Conservation (phyloP, 805 yeast species). For the Cyberlindnera xylosilytica region DNA sequence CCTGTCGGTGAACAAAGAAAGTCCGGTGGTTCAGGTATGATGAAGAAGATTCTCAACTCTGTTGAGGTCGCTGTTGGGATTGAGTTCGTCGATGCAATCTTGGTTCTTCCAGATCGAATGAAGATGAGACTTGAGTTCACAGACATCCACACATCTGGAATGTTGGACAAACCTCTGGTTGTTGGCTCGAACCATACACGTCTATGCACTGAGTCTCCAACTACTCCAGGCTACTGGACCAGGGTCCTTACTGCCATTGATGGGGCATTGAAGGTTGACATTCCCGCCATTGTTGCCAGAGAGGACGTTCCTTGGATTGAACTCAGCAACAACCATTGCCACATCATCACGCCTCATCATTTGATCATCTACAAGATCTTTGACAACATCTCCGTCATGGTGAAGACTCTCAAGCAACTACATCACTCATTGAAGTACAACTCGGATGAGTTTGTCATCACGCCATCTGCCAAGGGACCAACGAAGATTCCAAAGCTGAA, state of each 20-base stretch:
- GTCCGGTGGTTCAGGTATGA: constrained; percentile 16
- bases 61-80: constrained; percentile 24
- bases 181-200: constrained; percentile 36
- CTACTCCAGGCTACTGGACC: constrained; percentile 44
- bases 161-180: constrained; percentile 22
- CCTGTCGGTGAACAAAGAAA: constrained; percentile 20
- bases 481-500: constrained; percentile 55
- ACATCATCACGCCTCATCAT: constrained; percentile 65
- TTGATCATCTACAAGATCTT: constrained; percentile 75
- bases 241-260: constrained; percentile 42
- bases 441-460: constrained; percentile 34
- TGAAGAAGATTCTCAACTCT: constrained; percentile 21
- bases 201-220: constrained; percentile 52
- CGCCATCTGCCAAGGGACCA: constrained; percentile 37
- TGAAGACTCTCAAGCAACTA: constrained; percentile 65
- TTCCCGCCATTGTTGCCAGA: constrained; percentile 31
- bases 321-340: constrained; percentile 39
- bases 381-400: constrained; percentile 68
- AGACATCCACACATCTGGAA: constrained; percentile 23
- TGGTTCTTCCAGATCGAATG: constrained; percentile 46
- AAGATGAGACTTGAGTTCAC: constrained; percentile 45
- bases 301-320: constrained; percentile 33
- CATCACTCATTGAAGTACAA: constrained; percentile 44
- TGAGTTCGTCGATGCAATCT: constrained; percentile 25
- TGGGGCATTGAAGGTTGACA: constrained; percentile 26